phyloP scores from a whole-genome alignment of 495 filamentous ascomycete species.

The Aspergillus mulundensis region DNA sequence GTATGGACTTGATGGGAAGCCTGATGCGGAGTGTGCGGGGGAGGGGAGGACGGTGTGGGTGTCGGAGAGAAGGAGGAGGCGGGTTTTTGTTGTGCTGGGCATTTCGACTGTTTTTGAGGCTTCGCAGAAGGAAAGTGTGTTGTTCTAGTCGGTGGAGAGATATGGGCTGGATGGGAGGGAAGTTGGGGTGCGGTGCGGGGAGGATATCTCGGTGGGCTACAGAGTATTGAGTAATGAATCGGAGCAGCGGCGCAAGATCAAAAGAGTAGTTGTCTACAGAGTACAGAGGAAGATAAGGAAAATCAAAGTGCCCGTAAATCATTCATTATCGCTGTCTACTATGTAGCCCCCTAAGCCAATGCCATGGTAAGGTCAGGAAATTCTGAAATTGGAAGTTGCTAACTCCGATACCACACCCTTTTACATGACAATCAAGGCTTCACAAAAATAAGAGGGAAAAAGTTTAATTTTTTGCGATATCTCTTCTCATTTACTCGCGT shows the following conservation, averaged over 20 bases:
- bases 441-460: constrained; percentile 14
- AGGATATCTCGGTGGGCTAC: neutral
- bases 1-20: constrained; percentile 29
- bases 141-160: neutral
- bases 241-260: no score
- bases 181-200: neutral
- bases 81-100: constrained; percentile 28
- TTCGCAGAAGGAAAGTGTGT: neutral
- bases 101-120: neutral
- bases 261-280: no score
- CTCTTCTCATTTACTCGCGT: constrained; percentile 15
- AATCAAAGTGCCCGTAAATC: neutral
- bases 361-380: constrained; percentile 30
- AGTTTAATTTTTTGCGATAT: constrained; percentile 22
- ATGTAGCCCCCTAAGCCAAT: neutral
- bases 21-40: constrained; percentile 13
- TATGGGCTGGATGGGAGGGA: neutral
- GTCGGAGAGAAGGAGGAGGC: constrained; percentile 60
- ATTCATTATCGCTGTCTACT: constrained; percentile 5
- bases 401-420: constrained; percentile 43
- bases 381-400: constrained; percentile 24
- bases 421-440: constrained; percentile 24
- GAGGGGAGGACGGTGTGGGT: constrained; percentile 49
- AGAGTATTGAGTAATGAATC: neutral
- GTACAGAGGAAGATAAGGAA: no score